These are phyloP conservation scores for Leccinum subgranulosum DNA, from an alignment of 768 basidiomycete species.

Conservation along the genomic window DNA sequence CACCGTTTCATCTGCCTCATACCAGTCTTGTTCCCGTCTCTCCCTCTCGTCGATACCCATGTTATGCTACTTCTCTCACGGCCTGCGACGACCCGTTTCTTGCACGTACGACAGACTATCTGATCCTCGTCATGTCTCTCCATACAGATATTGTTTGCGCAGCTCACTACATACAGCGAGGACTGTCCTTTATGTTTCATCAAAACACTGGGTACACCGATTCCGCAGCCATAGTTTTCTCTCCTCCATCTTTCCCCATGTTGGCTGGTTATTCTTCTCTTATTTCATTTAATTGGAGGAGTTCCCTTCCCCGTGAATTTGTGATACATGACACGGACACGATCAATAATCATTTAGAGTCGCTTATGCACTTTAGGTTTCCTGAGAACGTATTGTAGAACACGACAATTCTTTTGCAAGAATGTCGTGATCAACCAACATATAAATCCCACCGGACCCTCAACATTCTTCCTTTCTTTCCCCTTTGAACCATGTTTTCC, in stretches of 20 bases:
- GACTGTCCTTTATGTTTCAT: constrained; percentile 11
- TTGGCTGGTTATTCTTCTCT: constrained; percentile 15
- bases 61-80: constrained; percentile 35
- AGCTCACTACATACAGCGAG: constrained; percentile 15
- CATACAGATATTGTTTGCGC: constrained; percentile 25
- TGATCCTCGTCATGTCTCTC: constrained; percentile 29
- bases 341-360: constrained; percentile 15
- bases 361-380: neutral
- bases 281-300: constrained; percentile 24
- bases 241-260: constrained; percentile 9
- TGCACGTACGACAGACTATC: constrained; percentile 37
- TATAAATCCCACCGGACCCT: neutral
- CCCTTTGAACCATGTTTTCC: constrained; percentile 22
- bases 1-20: constrained; percentile 23
- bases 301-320: constrained; percentile 20
- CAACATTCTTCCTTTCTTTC: neutral
- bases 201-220: constrained; percentile 12
- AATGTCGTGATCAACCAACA: constrained; percentile 18
- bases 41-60: constrained; percentile 31
- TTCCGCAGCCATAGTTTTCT: constrained; percentile 16
- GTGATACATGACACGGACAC: constrained; percentile 14
- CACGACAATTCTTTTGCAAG: neutral
- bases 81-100: constrained; percentile 31
- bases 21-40: constrained; percentile 12
- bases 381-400: neutral